Base-by-base conservation (phyloP, 2,329 filamentous ascomycete species). In the Cordyceps javanica region DNA sequence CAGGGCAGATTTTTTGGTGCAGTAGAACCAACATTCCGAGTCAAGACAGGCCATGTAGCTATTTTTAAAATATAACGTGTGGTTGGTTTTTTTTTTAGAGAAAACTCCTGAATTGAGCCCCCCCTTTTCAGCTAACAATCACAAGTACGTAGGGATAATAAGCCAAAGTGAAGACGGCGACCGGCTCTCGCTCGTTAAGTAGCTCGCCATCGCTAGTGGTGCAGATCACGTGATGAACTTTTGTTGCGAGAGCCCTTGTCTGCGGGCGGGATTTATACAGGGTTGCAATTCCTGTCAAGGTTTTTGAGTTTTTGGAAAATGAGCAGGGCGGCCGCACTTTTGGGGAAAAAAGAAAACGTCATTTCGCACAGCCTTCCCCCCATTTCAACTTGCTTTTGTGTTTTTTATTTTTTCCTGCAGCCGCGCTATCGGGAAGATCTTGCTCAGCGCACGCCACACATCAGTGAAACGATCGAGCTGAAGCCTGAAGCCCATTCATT, bases 221-320 rank as follows among this genome's bases (percentile, higher is more conserved):
- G 48, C 16, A 51, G 48, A 26, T 51, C 48, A 51, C 48, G 48
- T 51, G 48, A 51, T 10, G 36, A 19, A 39, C 11, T 38, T 28
- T 39, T 36, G 23, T 51, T 51, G 48, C 48, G 48, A 51, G 48
- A 38, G 34, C 48, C 48, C 48, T 51, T 32, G 34, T 51, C 39
- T n/a, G 19, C 32, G 14, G 48, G 23, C 34, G 48, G 32, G 23
- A 45, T 13, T n/a, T 5, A 23, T 16, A 21, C 30, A 51, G 16
- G 48, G 48, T 51, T 39, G 48, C 23, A 19, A 28, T 38, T 26
- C 32, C 30, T n/a, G 19, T 39, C 23, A 19, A 19, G 34, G 13
- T 23, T n/a, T 14, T 39, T 6, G n/a, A 25, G 39, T 5, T n/a
- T 39, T 39, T 51, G 34, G 16, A 39, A 13, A 19, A 13, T 28